Evolutionary conservation across 441 rosid species (phyloP), one percentile per base, ranked within the genome.

Genomic region (Oxalis stricta): DNA sequence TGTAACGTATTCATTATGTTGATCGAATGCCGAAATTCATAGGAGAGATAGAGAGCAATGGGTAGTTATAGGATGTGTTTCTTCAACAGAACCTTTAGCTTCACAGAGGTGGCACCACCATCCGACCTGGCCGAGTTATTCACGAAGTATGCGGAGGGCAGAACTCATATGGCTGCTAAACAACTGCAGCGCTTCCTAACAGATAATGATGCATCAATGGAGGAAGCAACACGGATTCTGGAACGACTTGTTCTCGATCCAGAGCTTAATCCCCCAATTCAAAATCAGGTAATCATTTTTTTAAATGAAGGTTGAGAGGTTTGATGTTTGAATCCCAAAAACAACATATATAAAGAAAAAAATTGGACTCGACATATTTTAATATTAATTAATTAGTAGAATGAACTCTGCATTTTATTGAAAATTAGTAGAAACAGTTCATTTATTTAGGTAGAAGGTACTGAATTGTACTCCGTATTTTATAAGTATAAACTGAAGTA

Each of bases 181-280:
- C 77, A 80, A 66, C 48, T 80, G 26, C 69, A 31, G 50, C 57
- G 47, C 44, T 59, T 80, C 60, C 29, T 72, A 53, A 45, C 35
- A 38, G 84, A 68, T 9, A 55, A 29, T 3, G 60, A 46, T 17
- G 61, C 58, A 30, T 48, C 66, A 26, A 1, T 53, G 52, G 63
- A 68, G 30, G 68, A 74, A 31, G 79, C 77, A 1, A 72, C 61
- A 66, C 59, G 29, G 39, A 57, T 76, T 58, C 61, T 74, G 14
- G 72, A 72, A 38, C 67, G 60, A 40, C 73, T 80, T n/a, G 68
- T 72, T 18, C 73, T 80, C 19, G 89, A 80, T 3, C 84, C 70
- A 48, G 77, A 80, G 49, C 76, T 80, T 41, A 76, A 80, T 48
- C 75, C 75, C 3, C 82, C 84, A 13, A 63, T 70, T 14, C 35